Percentiles rank a stretch among this genome's conserved stretches.
Evolutionary conservation across 805 yeast genomes (phyloP).

Genomic region (Kuraishia ogatae): DNA sequence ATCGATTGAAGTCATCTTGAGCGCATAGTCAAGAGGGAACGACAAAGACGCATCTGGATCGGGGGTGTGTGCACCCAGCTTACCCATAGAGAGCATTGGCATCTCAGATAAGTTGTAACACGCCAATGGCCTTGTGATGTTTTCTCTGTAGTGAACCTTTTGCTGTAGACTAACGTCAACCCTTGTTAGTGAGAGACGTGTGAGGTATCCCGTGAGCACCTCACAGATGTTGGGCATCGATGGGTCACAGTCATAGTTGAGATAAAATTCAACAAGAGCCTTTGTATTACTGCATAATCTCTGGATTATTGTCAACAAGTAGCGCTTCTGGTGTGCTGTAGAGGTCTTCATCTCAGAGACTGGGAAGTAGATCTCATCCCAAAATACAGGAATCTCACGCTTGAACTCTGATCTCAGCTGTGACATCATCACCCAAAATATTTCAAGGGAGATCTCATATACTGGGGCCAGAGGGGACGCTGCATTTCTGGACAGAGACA

Average conservation of each 20-base stretch:
- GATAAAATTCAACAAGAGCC: constrained; percentile 82
- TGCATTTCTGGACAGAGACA: constrained; percentile 82
- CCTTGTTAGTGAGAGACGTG: constrained; percentile 59
- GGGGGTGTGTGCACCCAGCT: constrained; percentile 44
- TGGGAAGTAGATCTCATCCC: constrained; percentile 90
- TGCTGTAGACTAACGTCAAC: constrained; percentile 68
- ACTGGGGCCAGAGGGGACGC: constrained; percentile 88
- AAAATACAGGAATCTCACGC: constrained; percentile 87
- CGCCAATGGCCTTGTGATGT: constrained; percentile 46
- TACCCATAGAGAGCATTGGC: constrained; percentile 68
- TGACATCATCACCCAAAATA: constrained; percentile 82
- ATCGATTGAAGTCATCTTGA: constrained; percentile 73
- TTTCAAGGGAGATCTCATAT: constrained; percentile 84
- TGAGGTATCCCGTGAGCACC: constrained; percentile 67
- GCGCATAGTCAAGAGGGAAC: constrained; percentile 74
- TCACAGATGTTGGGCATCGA: constrained; percentile 81
- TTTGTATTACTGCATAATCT: constrained; percentile 84
- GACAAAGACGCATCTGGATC: constrained; percentile 42
- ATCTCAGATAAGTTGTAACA: constrained; percentile 68
- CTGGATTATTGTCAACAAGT: constrained; percentile 71
- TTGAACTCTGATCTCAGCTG: constrained; percentile 84
- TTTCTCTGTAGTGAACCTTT: constrained; percentile 44
- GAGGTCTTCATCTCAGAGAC: constrained; percentile 88
- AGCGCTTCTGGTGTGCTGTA: constrained; percentile 87
- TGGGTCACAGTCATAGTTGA: constrained; percentile 91